Evolutionary conservation across 208 protist genomes (phyloP).

Genomic region (Angomonas ambiguus): DNA sequence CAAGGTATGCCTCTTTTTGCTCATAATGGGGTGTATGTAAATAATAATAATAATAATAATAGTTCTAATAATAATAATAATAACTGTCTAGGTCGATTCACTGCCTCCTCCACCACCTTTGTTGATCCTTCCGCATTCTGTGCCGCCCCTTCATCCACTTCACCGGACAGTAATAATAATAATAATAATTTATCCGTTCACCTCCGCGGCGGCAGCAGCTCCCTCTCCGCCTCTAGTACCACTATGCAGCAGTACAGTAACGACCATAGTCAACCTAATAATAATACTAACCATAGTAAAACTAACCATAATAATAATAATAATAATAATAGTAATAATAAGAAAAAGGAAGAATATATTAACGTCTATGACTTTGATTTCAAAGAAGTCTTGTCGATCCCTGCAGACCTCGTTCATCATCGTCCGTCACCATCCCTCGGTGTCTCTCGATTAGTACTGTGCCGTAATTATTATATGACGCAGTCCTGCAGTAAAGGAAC

Average conservation of each 20-base stretch:
- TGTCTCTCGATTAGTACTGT: conserved; percentile 67
- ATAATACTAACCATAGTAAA: background rate
- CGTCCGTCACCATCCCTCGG: conserved; percentile 33
- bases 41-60: conserved; percentile 7
- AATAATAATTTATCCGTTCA: too few relatives aligned
- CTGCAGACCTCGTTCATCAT: conserved; percentile 30
- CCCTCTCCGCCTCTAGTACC: background rate
- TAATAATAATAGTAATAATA: conserved; percentile 15
- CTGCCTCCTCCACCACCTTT: background rate
- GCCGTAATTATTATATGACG: conserved; percentile 49
- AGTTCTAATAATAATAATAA: conserved; percentile 2
- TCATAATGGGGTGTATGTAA: too few relatives aligned
- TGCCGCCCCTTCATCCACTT: too few relatives aligned
- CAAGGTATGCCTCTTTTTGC: too few relatives aligned
- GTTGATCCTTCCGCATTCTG: background rate
- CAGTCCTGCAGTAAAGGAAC: conserved; percentile 46
- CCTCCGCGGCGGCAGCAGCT: too few relatives aligned
- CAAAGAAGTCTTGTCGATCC: conserved; percentile 41
- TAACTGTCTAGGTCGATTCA: background rate
- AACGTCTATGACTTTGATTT: conserved; percentile 66
- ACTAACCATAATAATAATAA: conserved; percentile 16
- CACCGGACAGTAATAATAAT: too few relatives aligned
- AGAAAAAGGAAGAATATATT: background rate
- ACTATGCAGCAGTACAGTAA: conserved; percentile 1
- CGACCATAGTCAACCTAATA: conserved; percentile 1